Conservation (phyloP, 2,329 filamentous ascomycete species). For the Alternaria infectoria region DNA sequence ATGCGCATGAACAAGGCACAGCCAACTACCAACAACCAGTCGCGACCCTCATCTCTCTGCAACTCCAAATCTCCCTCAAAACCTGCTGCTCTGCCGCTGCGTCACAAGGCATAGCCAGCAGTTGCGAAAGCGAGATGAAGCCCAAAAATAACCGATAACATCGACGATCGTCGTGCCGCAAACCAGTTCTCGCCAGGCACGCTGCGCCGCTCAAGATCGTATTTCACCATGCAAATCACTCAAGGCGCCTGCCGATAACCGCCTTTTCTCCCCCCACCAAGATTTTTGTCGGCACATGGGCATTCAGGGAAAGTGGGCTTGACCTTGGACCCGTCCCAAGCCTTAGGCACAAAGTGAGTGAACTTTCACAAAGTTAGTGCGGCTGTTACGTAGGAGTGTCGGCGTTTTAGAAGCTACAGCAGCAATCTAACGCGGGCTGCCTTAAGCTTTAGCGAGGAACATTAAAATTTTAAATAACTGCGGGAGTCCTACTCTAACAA, state of each 20-base stretch:
- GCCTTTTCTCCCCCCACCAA: not conserved
- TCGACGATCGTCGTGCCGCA: conserved; percentile 7
- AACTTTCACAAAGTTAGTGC: too few species aligned
- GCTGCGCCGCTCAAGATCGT: conserved; percentile 3
- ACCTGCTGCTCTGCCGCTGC: not conserved
- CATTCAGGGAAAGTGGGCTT: not conserved
- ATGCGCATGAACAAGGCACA: conserved; percentile 4
- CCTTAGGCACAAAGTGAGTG: too few species aligned
- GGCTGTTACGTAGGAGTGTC: too few species aligned
- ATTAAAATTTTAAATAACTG: too few species aligned
- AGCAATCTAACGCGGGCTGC: too few species aligned
- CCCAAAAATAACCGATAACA: not conserved
- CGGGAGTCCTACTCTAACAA: too few species aligned
- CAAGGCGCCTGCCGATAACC: conserved; percentile 3
- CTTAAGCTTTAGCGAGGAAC: too few species aligned
- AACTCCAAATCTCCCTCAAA: not conserved
- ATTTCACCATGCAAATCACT: conserved; percentile 7
- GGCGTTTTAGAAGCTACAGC: too few species aligned
- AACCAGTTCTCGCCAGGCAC: conserved; percentile 13
- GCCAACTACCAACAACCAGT: not conserved
- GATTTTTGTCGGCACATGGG: conserved; percentile 2
- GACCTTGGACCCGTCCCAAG: not conserved
- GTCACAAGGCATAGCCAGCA: conserved; percentile 2
- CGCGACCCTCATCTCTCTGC: not conserved
- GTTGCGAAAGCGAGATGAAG: not conserved